Evolutionary conservation across 2,329 filamentous ascomycete species (phyloP).

Genomic region (Botrytis byssoidea): DNA sequence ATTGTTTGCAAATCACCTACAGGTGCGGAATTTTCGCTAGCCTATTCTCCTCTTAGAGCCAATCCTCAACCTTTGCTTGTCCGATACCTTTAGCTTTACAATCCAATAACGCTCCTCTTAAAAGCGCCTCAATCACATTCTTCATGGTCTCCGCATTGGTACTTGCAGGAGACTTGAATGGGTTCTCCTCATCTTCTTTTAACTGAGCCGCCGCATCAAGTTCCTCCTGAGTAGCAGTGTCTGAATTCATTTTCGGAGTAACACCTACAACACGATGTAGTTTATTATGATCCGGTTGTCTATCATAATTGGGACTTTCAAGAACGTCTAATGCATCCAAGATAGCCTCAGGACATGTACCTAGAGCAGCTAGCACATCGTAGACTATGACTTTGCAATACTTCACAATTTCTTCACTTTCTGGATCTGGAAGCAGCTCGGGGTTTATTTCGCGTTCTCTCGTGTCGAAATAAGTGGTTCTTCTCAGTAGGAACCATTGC

Average conservation of each 20-base stretch:
- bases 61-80: not conserved
- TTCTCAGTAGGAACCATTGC: conserved; percentile 32
- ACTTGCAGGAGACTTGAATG: not conserved
- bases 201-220: not conserved
- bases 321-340: conserved; percentile 27
- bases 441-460: conserved; percentile 13
- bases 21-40: no score
- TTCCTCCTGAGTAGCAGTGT: not conserved
- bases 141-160: conserved; percentile 4
- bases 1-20: no score
- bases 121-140: not conserved
- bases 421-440: conserved; percentile 23
- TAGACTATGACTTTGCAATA: conserved; percentile 34
- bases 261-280: conserved; percentile 2
- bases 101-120: conserved; percentile 3
- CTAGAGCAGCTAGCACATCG: conserved; percentile 36
- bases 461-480: conserved; percentile 28
- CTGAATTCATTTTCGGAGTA: no score
- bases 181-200: not conserved
- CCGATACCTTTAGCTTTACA: not conserved
- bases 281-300: not conserved
- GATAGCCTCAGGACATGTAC: conserved; percentile 31
- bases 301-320: not conserved
- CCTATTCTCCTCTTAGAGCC: not conserved
- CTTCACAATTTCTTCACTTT: conserved; percentile 29